A percentile compares a stretch with the other conserved stretches of the same genome.
Conservation (phyloP, 2,329 filamentous ascomycete species). For the Apiospora sp. region DNA sequence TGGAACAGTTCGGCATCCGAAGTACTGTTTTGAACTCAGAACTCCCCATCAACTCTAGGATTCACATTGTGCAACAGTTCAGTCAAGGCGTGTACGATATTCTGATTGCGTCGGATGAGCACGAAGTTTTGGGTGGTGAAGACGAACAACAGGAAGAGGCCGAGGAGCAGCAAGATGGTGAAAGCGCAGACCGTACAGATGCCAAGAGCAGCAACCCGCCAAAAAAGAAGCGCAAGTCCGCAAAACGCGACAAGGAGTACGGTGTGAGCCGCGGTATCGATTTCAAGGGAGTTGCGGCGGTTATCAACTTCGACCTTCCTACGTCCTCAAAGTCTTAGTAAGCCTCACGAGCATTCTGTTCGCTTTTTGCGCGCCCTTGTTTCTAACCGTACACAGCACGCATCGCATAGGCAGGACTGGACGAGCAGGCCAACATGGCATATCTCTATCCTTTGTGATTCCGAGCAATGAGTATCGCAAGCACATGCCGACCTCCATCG, state of each 20-base stretch:
- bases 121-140: slow-evolving; percentile 74
- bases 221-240: slow-evolving; percentile 71
- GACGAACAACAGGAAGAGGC: slow-evolving; percentile 44
- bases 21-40: slow-evolving; percentile 95
- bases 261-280: slow-evolving; percentile 96
- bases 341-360: neutral
- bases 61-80: slow-evolving; percentile 97
- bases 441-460: slow-evolving; percentile 94
- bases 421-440: slow-evolving; percentile 88
- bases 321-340: slow-evolving; percentile 83
- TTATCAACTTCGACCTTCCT: slow-evolving; percentile 97
- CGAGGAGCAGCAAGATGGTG: slow-evolving; percentile 54
- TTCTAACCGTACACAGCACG: slow-evolving; percentile 52
- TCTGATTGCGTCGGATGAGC: slow-evolving; percentile 94
- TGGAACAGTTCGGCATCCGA: slow-evolving; percentile 96
- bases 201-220: slow-evolving; percentile 40
- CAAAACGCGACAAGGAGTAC: slow-evolving; percentile 82
- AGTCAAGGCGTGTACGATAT: slow-evolving; percentile 98
- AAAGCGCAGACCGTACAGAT: slow-evolving; percentile 40
- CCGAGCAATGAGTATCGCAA: slow-evolving; percentile 84
- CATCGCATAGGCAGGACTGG: slow-evolving; percentile 95
- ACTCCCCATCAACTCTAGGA: slow-evolving; percentile 87
- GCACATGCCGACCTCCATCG: slow-evolving; percentile 84
- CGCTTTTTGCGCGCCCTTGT: neutral
- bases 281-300: slow-evolving; percentile 92